phyloP scores from a whole-genome alignment of 163 green algal species.

The Chlamydomonas reinhardtii region DNA sequence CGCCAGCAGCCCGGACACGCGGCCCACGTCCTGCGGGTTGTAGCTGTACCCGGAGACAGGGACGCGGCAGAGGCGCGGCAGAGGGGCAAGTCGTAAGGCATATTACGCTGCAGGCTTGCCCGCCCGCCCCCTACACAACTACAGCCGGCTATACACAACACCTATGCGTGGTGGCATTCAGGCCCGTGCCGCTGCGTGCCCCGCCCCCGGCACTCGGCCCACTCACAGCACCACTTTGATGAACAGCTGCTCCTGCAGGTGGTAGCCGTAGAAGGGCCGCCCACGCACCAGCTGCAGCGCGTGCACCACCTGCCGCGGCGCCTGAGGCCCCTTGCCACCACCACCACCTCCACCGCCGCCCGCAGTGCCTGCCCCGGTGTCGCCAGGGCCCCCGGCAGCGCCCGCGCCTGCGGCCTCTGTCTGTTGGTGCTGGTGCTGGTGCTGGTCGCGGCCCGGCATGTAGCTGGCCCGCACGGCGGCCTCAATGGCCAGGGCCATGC shows the following conservation, averaged over 20 bases:
- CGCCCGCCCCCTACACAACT: too few species aligned
- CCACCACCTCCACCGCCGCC: neutral
- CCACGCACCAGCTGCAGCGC: constrained; percentile 82
- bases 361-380: neutral
- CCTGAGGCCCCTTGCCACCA: neutral
- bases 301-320: constrained; percentile 61
- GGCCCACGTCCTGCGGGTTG: constrained; percentile 66
- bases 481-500: constrained; percentile 55
- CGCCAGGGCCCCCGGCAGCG: neutral
- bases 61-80: too few species aligned
- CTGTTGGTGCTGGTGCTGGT: constrained; percentile 42
- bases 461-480: constrained; percentile 55
- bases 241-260: constrained; percentile 83
- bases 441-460: constrained; percentile 22
- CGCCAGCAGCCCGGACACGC: constrained; percentile 67
- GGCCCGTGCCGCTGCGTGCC: too few species aligned
- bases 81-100: too few species aligned
- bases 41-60: constrained; percentile 66
- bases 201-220: too few species aligned
- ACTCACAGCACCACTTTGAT: constrained; percentile 84
- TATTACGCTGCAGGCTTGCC: too few species aligned
- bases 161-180: too few species aligned
- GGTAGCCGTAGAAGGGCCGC: constrained; percentile 90
- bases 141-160: too few species aligned
- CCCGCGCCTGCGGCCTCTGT: neutral